Percentiles rank a stretch among this genome's conserved stretches.
These are phyloP conservation scores for Boletus pseudo-olivaceus DNA, from an alignment of 768 basidiomycete species.

Conservation along the genomic window DNA sequence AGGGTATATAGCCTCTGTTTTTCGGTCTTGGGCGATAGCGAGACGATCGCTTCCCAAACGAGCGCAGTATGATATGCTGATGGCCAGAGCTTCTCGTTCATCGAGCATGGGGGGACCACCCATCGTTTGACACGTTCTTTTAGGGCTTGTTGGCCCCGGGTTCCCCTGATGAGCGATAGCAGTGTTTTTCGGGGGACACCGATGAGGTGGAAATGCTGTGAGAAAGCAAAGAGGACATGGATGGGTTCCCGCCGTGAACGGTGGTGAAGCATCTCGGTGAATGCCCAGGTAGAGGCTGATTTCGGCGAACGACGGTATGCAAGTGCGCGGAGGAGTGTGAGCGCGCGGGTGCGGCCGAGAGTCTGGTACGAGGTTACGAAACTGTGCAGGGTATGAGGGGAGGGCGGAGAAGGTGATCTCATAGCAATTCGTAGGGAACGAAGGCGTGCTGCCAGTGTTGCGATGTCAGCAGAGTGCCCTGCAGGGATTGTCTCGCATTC, in stretches of 20 bases:
- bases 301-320: constrained; percentile 24
- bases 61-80: constrained; percentile 32
- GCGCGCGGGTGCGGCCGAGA: constrained; percentile 18
- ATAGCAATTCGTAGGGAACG: constrained; percentile 27
- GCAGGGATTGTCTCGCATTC: not conserved
- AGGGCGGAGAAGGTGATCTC: constrained; percentile 19
- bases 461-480: constrained; percentile 3
- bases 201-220: constrained; percentile 46
- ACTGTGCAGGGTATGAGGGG: constrained; percentile 14
- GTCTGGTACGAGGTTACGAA: constrained; percentile 23
- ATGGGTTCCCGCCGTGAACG: constrained; percentile 15
- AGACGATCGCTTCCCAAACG: constrained; percentile 33
- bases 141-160: constrained; percentile 4
- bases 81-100: constrained; percentile 31
- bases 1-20: constrained; percentile 42
- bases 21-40: constrained; percentile 14
- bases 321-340: constrained; percentile 15
- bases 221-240: constrained; percentile 41
- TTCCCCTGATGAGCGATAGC: constrained; percentile 11
- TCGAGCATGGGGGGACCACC: not conserved
- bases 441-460: constrained; percentile 15
- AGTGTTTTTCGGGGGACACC: constrained; percentile 46
- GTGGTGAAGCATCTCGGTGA: constrained; percentile 30
- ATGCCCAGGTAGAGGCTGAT: constrained; percentile 24
- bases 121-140: not conserved